Evolutionary conservation across 2,329 filamentous ascomycete species (phyloP), one percentile per base, ranked within the genome.

Genomic region (Aspergillus thermomutatus): DNA sequence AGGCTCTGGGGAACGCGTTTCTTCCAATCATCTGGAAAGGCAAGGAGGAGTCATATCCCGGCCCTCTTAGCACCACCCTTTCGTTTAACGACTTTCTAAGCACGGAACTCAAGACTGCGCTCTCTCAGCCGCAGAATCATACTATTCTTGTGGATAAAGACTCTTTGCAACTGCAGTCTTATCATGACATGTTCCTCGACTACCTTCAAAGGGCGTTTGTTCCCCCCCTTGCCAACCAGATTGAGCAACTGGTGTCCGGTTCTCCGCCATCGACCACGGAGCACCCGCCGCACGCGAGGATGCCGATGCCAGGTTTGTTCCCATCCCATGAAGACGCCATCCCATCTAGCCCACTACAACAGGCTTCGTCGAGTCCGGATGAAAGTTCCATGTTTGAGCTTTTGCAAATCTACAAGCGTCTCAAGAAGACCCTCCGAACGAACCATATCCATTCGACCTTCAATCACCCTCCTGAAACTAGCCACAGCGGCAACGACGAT

Each of bases 1-100:
- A 99, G 75, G 95, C 94, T 3, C 81, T 99, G 0, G 94, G 94
- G 2, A 99, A 99, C 70, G 85, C 91, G 0, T 99, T 99, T 76
- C 74, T 99, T 40, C 95, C 95, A 0, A 91, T 99, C 60, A 87
- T 96, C 40, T 99, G 94, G 94, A 95, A 92, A 71, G 90, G 90
- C 26, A 88, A 95, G 68, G 90, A 95, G 65, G 90, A 96, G 69
- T 85, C 87, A 1, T 91, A 92, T 60, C 87, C 91, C 0, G 88
- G 90, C 3, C 81, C 85, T n/a, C 77, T 97, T 40, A 81, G 85
- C 52, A 77, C 86, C 4, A 70, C 80, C 31, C 73, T 73, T 19
- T 72, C 80, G 1, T 93, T 96, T 68, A 81, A 86, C 3, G 79
- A 86, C 0, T 95, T 91, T 78, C 75, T 96, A 14, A 78, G 82